These are phyloP conservation scores for Xylaria longipes DNA, from an alignment of 495 filamentous ascomycete species.

Conservation along the genomic window DNA sequence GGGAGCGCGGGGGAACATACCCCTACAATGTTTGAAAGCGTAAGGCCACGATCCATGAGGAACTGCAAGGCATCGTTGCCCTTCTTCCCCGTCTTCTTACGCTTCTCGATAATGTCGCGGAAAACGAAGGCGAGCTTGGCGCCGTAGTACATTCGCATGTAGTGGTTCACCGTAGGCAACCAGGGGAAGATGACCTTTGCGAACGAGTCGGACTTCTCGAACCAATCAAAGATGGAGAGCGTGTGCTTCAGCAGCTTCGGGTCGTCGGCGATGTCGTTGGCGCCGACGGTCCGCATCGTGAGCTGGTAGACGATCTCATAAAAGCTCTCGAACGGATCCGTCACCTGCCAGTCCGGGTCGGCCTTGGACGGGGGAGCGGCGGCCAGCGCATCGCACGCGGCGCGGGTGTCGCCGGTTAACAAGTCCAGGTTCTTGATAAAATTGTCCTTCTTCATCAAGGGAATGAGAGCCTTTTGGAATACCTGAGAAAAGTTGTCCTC, in stretches of 20 bases:
- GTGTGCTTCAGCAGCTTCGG: conserved; percentile 39
- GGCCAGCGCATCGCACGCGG: conserved; percentile 35
- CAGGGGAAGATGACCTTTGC: conserved; percentile 53
- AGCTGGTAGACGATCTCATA: conserved; percentile 51
- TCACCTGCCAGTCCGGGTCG: conserved; percentile 34
- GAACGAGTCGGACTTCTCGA: conserved; percentile 41
- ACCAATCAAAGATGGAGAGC: conserved; percentile 44
- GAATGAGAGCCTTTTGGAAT: conserved; percentile 30
- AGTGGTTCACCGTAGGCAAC: conserved; percentile 39
- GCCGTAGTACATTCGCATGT: conserved; percentile 43
- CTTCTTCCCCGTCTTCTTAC: conserved; percentile 44
- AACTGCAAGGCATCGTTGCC: conserved; percentile 55
- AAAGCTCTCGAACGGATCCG: conserved; percentile 49
- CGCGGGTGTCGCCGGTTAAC: conserved; percentile 41
- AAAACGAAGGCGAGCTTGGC: conserved; percentile 49
- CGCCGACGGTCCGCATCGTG: conserved; percentile 48
- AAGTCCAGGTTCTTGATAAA: conserved; percentile 41
- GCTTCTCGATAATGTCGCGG: conserved; percentile 44
- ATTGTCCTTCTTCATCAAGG: conserved; percentile 38
- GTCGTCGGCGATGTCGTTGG: conserved; percentile 51
- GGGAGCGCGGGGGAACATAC: conserved; percentile 21
- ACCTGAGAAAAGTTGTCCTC: conserved; percentile 29
- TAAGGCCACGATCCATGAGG: conserved; percentile 49
- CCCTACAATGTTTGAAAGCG: conserved; percentile 41
- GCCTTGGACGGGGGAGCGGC: conserved; percentile 29